Evolutionary conservation across 495 filamentous ascomycete genomes (phyloP).

Genomic region (Penicillium macrosclerotiorum): DNA sequence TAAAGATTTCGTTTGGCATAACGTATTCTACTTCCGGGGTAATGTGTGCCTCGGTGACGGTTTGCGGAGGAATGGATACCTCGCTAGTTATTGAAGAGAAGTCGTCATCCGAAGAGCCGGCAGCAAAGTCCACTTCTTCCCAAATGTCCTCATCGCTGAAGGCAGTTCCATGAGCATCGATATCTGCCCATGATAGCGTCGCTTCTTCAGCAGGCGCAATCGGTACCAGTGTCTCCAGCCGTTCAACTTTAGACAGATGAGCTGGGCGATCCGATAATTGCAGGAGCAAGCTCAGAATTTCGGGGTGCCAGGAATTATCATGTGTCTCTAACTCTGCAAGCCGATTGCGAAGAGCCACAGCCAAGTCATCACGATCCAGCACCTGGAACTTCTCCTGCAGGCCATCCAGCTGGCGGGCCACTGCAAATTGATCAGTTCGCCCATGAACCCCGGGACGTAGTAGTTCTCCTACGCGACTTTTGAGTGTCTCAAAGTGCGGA

Average conservation of each 20-base stretch:
- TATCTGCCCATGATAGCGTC: slow-evolving; percentile 68
- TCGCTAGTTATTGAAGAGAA: slow-evolving; percentile 34
- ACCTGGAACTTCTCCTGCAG: slow-evolving; percentile 87
- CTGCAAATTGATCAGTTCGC: slow-evolving; percentile 86
- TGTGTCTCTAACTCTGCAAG: slow-evolving; percentile 55
- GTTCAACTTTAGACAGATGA: slow-evolving; percentile 60
- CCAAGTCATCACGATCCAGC: slow-evolving; percentile 72
- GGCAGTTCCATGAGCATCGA: slow-evolving; percentile 70
- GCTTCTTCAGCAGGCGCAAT: slow-evolving; percentile 41
- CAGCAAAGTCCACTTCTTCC: slow-evolving; percentile 71
- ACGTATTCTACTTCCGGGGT: slow-evolving; percentile 32
- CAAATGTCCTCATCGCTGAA: slow-evolving; percentile 70
- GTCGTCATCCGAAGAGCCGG: slow-evolving; percentile 60
- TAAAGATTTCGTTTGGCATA: slow-evolving; percentile 38
- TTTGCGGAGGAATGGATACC: slow-evolving; percentile 19
- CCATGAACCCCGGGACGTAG: slow-evolving; percentile 57
- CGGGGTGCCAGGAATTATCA: slow-evolving; percentile 64
- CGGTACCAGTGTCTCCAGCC: slow-evolving; percentile 54
- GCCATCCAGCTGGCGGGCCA: slow-evolving; percentile 68
- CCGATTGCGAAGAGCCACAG: slow-evolving; percentile 68
- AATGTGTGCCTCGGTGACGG: slow-evolving; percentile 22
- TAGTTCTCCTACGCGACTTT: slow-evolving; percentile 27
- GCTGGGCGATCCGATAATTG: slow-evolving; percentile 80
- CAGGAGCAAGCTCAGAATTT: slow-evolving; percentile 75
- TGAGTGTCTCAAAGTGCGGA: slow-evolving; percentile 23